Conservation (phyloP, 352 stramenopile species). For the Pythium biforme region DNA sequence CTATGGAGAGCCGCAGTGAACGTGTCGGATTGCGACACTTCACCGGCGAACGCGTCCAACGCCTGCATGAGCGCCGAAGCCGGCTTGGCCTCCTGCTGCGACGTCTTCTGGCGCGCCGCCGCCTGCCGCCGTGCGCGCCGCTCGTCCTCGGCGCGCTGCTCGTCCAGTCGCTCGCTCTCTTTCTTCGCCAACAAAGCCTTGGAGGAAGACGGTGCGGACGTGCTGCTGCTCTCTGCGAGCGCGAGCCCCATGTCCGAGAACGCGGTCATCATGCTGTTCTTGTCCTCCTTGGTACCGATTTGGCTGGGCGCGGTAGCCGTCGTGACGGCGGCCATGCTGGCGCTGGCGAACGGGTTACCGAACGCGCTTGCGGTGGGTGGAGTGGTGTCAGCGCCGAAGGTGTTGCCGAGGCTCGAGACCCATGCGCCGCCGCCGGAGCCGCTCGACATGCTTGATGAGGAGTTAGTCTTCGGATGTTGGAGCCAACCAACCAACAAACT, state of each 20-base stretch:
- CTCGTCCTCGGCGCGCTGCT: slow-evolving; percentile 30
- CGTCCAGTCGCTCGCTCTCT: slow-evolving; percentile 36
- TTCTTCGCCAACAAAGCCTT: slow-evolving; percentile 58
- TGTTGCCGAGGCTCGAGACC: slow-evolving; percentile 22
- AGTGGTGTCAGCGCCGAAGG: neutral
- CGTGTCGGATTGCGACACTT: slow-evolving; percentile 40
- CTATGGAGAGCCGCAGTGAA: slow-evolving; percentile 23
- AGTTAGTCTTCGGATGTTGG: neutral
- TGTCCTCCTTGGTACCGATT: slow-evolving; percentile 24
- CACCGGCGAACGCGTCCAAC: slow-evolving; percentile 55
- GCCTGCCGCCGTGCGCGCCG: slow-evolving; percentile 33
- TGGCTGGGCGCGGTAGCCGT: neutral
- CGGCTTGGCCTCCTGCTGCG: no score
- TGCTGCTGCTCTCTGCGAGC: slow-evolving; percentile 15
- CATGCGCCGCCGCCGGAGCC: slow-evolving; percentile 4
- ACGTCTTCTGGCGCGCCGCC: slow-evolving; percentile 17
- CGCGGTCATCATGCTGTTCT: slow-evolving; percentile 48
- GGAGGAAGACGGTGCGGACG: slow-evolving; percentile 24
- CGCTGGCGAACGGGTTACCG: slow-evolving; percentile 28
- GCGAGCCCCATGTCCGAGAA: slow-evolving; percentile 58
- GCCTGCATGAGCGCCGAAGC: slow-evolving; percentile 59
- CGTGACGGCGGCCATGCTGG: slow-evolving; percentile 4
- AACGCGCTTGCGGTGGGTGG: slow-evolving; percentile 1
- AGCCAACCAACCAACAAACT: slow-evolving; percentile 11
- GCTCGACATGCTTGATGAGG: slow-evolving; percentile 1